A percentile compares a stretch with the other conserved stretches of the same genome.
Conservation (phyloP, 768 basidiomycete genomes). For the Hemileccinum impolitum region DNA sequence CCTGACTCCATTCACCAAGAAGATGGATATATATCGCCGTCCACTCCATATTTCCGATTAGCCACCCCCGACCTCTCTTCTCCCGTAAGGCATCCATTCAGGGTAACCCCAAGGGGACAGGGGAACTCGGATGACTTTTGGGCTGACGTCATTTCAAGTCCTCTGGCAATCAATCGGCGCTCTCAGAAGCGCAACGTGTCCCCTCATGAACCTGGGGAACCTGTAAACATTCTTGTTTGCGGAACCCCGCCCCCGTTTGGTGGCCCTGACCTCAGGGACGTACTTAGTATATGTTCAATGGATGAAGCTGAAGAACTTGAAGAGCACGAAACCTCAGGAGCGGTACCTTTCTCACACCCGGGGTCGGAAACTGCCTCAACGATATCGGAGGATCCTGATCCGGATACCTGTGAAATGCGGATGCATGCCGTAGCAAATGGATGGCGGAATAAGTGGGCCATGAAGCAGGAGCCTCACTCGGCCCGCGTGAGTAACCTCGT, state of each 20-base stretch:
- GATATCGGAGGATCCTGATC: constrained; percentile 27
- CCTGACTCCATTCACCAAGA: constrained; percentile 60
- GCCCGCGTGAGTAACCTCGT: constrained; percentile 18
- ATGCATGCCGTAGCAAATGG: constrained; percentile 42
- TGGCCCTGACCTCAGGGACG: constrained; percentile 45
- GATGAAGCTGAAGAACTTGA: constrained; percentile 44
- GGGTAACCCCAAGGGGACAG: constrained; percentile 8
- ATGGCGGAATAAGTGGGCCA: constrained; percentile 52
- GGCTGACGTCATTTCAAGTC: constrained; percentile 42
- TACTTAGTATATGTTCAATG: constrained; percentile 40
- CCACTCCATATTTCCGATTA: constrained; percentile 45
- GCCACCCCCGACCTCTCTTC: constrained; percentile 66
- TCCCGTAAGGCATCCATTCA: constrained; percentile 41
- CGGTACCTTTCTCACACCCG: constrained; percentile 34
- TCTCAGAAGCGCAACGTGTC: constrained; percentile 7
- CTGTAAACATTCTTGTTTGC: constrained; percentile 25
- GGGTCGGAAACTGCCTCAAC: constrained; percentile 31
- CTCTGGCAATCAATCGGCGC: constrained; percentile 21
- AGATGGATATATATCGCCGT: constrained; percentile 80
- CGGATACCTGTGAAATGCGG: constrained; percentile 29
- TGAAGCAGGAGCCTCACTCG: constrained; percentile 21
- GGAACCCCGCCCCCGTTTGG: constrained; percentile 26
- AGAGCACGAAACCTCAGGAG: constrained; percentile 19
- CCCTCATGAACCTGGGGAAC: not conserved
- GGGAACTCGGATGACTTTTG: constrained; percentile 42